Evolutionary conservation across 225 moss, liverwort and hornwort species (phyloP), one percentile per base, ranked within the genome.

Genomic region (Neckera pumila): DNA sequence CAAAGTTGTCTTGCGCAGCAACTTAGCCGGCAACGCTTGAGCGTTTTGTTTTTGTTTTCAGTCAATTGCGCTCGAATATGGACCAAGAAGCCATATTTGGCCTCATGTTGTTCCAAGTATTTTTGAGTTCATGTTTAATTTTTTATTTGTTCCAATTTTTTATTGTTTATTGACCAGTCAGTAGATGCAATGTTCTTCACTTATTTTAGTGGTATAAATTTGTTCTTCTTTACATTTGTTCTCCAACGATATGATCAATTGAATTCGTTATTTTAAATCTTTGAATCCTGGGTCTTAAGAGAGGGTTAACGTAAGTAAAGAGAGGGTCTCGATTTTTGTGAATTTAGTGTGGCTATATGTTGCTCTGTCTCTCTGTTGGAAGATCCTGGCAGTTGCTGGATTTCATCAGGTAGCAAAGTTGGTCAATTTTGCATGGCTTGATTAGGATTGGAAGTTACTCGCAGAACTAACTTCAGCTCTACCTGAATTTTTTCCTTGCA

Each of bases 401-500:
- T 76, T 84, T 70, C 53, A 23, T 66, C 33, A 71, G n/a, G 26
- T 51, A 12, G 25, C 10, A 78, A 60, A 84, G 71, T 64, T 85
- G 22, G 78, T 53, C 71, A 65, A 47, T 65, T 80, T 71, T 54
- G 45, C 79, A 9, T 76, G 31, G 25, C 58, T 82, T 13, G 34
- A 67, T 62, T 67, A 51, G 56, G 81, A 38, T 62, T 62, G 31
- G 26, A 45, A 36, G 42, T 76, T 60, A 47, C 21, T 63, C 11
- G 33, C 81, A 64, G 31, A 65, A 28, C 72, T 85, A 57, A 79
- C 31, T 67, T 83, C 34, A 40, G 25, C 49, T 80, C 60, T 80
- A 31, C 76, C 49, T 87, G 58, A n/a, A 33, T 42, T 88, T 67
- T 62, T 83, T 72, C 71, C 53, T 60, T 85, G 84, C 93, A 94